These are phyloP conservation scores for Dioscorea cayenensis DNA, from an alignment of 116 monocot genomes.

Conservation along the genomic window DNA sequence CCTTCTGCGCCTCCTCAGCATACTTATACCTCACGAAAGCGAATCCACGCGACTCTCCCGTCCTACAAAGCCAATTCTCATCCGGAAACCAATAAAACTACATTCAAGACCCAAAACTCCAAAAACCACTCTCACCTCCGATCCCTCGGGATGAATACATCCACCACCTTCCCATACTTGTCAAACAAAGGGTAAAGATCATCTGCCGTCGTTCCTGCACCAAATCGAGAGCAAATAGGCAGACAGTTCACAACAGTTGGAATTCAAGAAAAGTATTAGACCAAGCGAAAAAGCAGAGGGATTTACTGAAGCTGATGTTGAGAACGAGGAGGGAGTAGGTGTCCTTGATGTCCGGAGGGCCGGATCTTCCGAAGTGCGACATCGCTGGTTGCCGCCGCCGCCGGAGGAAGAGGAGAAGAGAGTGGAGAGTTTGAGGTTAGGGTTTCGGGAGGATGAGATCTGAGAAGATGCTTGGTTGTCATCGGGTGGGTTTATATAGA, in stretches of 20 bases:
- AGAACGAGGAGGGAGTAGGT: slow-evolving; percentile 92
- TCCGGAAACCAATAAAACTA: neutral
- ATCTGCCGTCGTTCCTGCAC: slow-evolving; percentile 71
- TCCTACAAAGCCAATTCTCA: slow-evolving; percentile 31
- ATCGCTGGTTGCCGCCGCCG: slow-evolving; percentile 15
- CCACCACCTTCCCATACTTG: slow-evolving; percentile 89
- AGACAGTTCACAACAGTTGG: neutral
- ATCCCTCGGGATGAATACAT: slow-evolving; percentile 92
- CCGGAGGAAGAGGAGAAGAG: neutral
- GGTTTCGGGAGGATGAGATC: slow-evolving; percentile 10
- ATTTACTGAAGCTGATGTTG: slow-evolving; percentile 84
- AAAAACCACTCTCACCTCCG: slow-evolving; percentile 40
- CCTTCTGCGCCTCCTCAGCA: slow-evolving; percentile 91
- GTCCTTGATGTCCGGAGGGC: slow-evolving; percentile 86
- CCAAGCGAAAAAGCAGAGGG: neutral
- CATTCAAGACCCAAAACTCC: neutral
- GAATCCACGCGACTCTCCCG: slow-evolving; percentile 90
- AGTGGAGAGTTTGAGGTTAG: slow-evolving; percentile 12
- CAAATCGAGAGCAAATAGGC: neutral
- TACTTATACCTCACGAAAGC: slow-evolving; percentile 96
- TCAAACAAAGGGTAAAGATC: slow-evolving; percentile 94
- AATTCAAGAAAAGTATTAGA: neutral
- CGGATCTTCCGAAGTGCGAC: slow-evolving; percentile 94
- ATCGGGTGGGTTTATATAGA: too few relatives aligned
- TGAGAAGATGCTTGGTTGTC: too few relatives aligned